Percentiles rank a stretch among this genome's conserved stretches.
Evolutionary conservation across 1,284 basidiomycete genomes (phyloP).

Genomic region (Cryptococcus depauperatus): DNA sequence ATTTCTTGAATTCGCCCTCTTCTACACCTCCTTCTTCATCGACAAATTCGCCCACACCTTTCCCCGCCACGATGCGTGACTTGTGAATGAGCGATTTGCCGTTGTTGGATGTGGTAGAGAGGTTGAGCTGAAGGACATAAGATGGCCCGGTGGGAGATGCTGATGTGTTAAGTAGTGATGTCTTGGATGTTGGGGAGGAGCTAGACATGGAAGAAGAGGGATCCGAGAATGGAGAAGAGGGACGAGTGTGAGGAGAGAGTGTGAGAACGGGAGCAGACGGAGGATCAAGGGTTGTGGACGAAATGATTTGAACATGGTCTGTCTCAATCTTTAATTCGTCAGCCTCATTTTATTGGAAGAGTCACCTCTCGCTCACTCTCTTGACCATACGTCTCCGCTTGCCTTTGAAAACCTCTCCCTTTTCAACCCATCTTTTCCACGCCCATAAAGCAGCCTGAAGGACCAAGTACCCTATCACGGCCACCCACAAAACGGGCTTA

Average conservation of each 20-base stretch:
- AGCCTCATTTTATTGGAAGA: not conserved
- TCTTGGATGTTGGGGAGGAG: slow-evolving; percentile 5
- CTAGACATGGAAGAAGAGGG: slow-evolving; percentile 8
- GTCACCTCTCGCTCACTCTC: slow-evolving; percentile 26
- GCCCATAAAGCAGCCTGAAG: slow-evolving; percentile 36
- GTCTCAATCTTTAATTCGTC: slow-evolving; percentile 37
- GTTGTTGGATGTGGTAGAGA: slow-evolving; percentile 39
- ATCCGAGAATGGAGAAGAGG: slow-evolving; percentile 8
- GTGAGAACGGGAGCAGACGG: slow-evolving; percentile 24
- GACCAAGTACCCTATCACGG: slow-evolving; percentile 51
- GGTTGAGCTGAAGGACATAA: slow-evolving; percentile 31
- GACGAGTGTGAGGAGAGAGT: slow-evolving; percentile 35
- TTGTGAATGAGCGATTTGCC: slow-evolving; percentile 40
- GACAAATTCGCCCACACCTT: slow-evolving; percentile 35
- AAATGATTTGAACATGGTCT: slow-evolving; percentile 35
- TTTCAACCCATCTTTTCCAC: slow-evolving; percentile 42
- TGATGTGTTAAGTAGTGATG: slow-evolving; percentile 2
- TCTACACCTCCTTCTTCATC: slow-evolving; percentile 39
- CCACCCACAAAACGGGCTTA: slow-evolving; percentile 68
- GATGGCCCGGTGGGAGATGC: slow-evolving; percentile 23
- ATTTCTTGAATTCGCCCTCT: slow-evolving; percentile 34
- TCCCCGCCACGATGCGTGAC: slow-evolving; percentile 28
- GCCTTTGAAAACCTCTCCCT: slow-evolving; percentile 41
- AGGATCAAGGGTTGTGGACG: slow-evolving; percentile 29
- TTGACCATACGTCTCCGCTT: slow-evolving; percentile 42